Conservation (phyloP, 441 rosid genomes). For the Adansonia grandidieri region DNA sequence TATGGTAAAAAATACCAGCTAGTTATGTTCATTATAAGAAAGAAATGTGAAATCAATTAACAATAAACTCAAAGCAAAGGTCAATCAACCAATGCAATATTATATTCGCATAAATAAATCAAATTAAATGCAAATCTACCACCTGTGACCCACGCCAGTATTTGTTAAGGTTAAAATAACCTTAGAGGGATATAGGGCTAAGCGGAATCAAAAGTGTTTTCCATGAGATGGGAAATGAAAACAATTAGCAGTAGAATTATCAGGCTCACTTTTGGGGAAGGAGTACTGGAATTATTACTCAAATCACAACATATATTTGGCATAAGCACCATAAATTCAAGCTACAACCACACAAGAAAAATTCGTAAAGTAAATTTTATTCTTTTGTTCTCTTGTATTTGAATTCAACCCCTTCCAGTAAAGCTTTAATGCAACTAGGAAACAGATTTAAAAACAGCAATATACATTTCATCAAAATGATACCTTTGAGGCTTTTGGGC, state of each 20-base stretch:
- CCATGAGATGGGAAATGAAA: background rate
- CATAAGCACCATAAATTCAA: background rate
- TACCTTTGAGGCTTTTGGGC: background rate
- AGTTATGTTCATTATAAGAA: background rate
- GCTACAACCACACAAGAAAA: background rate
- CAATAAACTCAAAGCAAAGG: background rate
- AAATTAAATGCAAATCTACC: background rate
- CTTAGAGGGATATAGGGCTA: background rate
- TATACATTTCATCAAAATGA: background rate
- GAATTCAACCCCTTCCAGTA: background rate
- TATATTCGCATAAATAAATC: background rate
- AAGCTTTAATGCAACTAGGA: background rate
- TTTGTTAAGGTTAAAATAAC: background rate
- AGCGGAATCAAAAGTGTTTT: background rate
- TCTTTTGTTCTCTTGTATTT: background rate
- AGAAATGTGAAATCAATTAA: background rate
- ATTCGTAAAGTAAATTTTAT: background rate
- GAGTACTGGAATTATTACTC: background rate
- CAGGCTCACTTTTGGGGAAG: background rate
- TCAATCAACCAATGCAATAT: background rate
- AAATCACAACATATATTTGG: background rate
- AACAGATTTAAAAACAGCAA: background rate
- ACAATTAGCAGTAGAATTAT: background rate
- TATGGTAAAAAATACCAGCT: background rate
- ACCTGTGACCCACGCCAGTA: background rate